A percentile compares a stretch with the other conserved stretches of the same genome.
Evolutionary conservation across 192 early-diverging fungal species (phyloP).

Genomic region (Coemansia sp.): DNA sequence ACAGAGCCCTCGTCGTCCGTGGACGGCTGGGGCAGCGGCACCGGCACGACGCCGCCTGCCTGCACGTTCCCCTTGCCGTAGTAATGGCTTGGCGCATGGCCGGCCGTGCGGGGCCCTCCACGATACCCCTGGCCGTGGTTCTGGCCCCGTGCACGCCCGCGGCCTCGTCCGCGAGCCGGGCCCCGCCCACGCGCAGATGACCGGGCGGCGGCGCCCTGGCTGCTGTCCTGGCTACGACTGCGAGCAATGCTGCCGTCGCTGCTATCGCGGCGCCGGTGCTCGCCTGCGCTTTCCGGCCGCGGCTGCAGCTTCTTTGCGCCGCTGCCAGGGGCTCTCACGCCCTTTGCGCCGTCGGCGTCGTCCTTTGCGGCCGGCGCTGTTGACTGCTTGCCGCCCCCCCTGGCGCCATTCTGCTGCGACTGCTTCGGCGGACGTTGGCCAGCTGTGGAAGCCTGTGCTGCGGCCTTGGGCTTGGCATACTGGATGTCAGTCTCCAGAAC

Average conservation of each 20-base stretch:
- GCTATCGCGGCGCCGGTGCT: constrained; percentile 1
- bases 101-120: constrained; percentile 22
- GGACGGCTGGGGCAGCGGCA: constrained; percentile 27
- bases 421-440: constrained; percentile 18
- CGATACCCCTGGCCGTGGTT: constrained; percentile 9
- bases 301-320: constrained; percentile 5
- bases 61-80: constrained; percentile 50
- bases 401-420: constrained; percentile 7
- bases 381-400: constrained; percentile 1
- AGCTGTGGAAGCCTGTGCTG: constrained; percentile 12
- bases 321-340: constrained; percentile 2
- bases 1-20: constrained; percentile 38
- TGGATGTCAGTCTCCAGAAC: constrained; percentile 45
- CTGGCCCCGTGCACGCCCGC: constrained; percentile 16
- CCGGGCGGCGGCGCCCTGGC: background rate
- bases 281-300: constrained; percentile 5
- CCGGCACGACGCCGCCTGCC: constrained; percentile 19
- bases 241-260: constrained; percentile 2
- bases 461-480: constrained; percentile 39
- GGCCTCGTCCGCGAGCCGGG: constrained; percentile 22
- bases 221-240: constrained; percentile 9
- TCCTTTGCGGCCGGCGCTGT: constrained; percentile 1
- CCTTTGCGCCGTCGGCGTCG: background rate
- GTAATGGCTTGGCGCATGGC: constrained; percentile 41
- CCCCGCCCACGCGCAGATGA: constrained; percentile 10